phyloP scores from a whole-genome alignment of 192 early-diverging fungal genomes.

The Coemansia sp. region DNA sequence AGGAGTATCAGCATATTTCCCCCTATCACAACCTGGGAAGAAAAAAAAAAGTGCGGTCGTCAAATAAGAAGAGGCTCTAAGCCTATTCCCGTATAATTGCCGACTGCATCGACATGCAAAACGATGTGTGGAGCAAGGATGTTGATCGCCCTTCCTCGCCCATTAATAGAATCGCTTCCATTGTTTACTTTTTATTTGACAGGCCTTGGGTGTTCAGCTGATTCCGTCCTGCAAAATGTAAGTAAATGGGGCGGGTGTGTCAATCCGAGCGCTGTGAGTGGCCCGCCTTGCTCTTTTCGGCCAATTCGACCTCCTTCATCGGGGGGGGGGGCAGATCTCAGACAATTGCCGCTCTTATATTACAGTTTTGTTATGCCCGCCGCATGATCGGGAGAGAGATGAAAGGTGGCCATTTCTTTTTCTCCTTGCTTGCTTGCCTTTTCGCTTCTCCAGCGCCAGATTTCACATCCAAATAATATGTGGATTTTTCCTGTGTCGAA shows the following conservation, averaged over 20 bases:
- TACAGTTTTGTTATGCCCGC: background rate
- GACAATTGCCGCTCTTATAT: background rate
- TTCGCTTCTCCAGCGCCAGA: background rate
- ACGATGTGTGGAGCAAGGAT: background rate
- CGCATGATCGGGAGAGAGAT: too few species aligned
- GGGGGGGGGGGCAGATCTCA: background rate
- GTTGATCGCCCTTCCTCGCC: background rate
- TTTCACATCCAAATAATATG: background rate
- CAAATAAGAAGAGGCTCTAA: background rate
- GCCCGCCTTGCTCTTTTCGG: background rate
- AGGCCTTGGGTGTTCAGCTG: background rate
- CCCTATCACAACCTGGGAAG: background rate
- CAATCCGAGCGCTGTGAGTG: background rate
- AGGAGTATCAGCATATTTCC: too few species aligned
- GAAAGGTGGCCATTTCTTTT: background rate
- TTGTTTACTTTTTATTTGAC: background rate
- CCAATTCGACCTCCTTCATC: background rate
- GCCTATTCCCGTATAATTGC: constrained; percentile 5
- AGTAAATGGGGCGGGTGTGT: background rate
- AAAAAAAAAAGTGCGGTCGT: background rate
- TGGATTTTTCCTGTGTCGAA: background rate
- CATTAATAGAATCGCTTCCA: background rate
- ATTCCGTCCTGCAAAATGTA: constrained; percentile 1
- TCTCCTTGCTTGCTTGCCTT: background rate
- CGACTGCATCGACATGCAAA: constrained; percentile 6